Percentiles rank a stretch among this genome's conserved stretches.
Evolutionary conservation across 2,329 filamentous ascomycete genomes (phyloP).

Genomic region (Epichloe gansuensis): DNA sequence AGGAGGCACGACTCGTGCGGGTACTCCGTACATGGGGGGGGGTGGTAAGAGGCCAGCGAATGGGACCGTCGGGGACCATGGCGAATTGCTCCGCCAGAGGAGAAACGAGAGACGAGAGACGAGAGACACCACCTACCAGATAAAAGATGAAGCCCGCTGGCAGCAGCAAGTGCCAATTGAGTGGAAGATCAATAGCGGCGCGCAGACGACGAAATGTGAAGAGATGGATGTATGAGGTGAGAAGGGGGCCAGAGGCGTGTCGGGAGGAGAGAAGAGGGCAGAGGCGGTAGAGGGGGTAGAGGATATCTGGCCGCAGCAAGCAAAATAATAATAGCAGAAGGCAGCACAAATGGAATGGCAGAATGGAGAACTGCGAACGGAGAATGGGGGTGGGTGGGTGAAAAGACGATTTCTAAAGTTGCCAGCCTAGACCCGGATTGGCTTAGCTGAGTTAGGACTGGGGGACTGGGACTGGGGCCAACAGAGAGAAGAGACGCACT

Average conservation of each 20-base stretch:
- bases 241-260: conserved; percentile 1
- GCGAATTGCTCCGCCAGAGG: background rate
- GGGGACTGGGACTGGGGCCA: background rate
- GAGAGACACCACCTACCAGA: background rate
- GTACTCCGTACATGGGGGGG: background rate
- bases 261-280: background rate
- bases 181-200: background rate
- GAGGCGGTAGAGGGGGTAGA: too few relatives aligned
- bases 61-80: background rate
- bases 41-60: background rate
- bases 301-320: background rate
- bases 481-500: background rate
- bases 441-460: too few relatives aligned
- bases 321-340: background rate
- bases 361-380: background rate
- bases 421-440: background rate
- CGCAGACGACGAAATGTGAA: background rate
- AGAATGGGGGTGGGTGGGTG: background rate
- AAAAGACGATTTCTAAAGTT: too few relatives aligned
- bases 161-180: conserved; percentile 3
- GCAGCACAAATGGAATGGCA: background rate
- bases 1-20: conserved; percentile 6
- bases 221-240: background rate
- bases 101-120: background rate
- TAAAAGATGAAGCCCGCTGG: background rate